Conservation (phyloP, 306 rosid species). For the Mucuna pruriens region DNA sequence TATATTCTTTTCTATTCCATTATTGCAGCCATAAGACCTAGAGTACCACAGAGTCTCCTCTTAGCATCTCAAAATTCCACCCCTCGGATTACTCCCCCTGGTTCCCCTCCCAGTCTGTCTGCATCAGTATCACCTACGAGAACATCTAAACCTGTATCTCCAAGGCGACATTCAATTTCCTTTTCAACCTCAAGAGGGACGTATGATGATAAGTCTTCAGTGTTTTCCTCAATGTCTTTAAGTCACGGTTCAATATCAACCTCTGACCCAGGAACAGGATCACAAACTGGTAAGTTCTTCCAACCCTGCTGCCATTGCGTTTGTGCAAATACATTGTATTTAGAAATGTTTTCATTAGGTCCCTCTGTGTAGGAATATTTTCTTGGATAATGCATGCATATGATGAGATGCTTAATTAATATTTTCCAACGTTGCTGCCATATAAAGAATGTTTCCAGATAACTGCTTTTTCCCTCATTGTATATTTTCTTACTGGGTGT, state of each 20-base stretch:
- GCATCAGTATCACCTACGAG: constrained; percentile 86
- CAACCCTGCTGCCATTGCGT: constrained; percentile 4
- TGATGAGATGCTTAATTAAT: constrained; percentile 9
- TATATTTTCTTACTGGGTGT: constrained; percentile 27
- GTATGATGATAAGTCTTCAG: constrained; percentile 68
- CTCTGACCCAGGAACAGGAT: constrained; percentile 59
- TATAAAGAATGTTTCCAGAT: constrained; percentile 3
- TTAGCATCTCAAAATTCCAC: constrained; percentile 78
- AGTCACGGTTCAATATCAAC: constrained; percentile 53
- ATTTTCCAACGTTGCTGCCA: not conserved
- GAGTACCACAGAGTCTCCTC: constrained; percentile 63
- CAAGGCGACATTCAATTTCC: constrained; percentile 79
- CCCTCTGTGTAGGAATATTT: not conserved
- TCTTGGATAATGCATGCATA: constrained; percentile 12
- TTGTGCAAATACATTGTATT: constrained; percentile 17
- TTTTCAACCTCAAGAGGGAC: constrained; percentile 76
- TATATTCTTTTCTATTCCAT: constrained; percentile 26
- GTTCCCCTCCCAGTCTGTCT: constrained; percentile 79
- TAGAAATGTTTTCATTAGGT: constrained; percentile 13
- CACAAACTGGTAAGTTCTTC: constrained; percentile 70
- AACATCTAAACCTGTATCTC: constrained; percentile 76
- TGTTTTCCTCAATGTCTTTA: constrained; percentile 47
- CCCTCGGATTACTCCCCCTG: constrained; percentile 81
- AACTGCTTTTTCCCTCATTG: not conserved
- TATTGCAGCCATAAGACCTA: constrained; percentile 61